A percentile compares a stretch with the other conserved stretches of the same genome.
phyloP scores from a whole-genome alignment of 1,284 basidiomycete genomes.

The Porodaedalea pini region DNA sequence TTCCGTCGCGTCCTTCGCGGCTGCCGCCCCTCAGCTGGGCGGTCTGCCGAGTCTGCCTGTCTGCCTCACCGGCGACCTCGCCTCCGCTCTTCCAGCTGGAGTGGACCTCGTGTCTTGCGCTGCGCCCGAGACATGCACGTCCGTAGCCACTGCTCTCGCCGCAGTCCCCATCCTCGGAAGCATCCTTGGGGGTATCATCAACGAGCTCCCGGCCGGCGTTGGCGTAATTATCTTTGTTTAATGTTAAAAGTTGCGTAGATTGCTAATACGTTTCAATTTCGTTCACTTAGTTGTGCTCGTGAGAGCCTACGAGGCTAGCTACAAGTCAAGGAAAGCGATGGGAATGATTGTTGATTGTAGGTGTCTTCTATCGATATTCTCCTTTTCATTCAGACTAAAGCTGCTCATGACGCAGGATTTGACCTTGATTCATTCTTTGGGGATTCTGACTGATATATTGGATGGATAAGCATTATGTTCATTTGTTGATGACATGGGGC shows the following conservation, averaged over 20 bases:
- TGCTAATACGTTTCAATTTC: background rate
- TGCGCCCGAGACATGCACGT: background rate
- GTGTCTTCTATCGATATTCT: background rate
- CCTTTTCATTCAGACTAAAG: too few species aligned
- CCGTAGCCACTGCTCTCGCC: background rate
- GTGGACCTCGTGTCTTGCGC: background rate
- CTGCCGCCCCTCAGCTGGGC: constrained; percentile 1
- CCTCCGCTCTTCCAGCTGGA: background rate
- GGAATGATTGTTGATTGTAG: background rate
- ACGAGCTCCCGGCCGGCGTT: background rate
- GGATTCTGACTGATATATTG: background rate
- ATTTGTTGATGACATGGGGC: too few species aligned
- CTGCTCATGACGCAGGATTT: background rate
- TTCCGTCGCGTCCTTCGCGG: constrained; percentile 1
- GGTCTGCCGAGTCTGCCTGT: background rate
- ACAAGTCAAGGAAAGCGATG: background rate
- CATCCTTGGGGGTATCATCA: background rate
- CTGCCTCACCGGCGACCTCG: background rate
- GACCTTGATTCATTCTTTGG: background rate
- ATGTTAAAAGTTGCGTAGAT: too few species aligned
- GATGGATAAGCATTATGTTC: too few species aligned
- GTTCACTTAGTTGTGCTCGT: background rate
- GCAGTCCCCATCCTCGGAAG: background rate
- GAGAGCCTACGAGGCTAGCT: background rate
- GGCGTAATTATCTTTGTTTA: background rate